phyloP scores from a whole-genome alignment of 352 stramenopile genomes.

The Lagenidium sp. region DNA sequence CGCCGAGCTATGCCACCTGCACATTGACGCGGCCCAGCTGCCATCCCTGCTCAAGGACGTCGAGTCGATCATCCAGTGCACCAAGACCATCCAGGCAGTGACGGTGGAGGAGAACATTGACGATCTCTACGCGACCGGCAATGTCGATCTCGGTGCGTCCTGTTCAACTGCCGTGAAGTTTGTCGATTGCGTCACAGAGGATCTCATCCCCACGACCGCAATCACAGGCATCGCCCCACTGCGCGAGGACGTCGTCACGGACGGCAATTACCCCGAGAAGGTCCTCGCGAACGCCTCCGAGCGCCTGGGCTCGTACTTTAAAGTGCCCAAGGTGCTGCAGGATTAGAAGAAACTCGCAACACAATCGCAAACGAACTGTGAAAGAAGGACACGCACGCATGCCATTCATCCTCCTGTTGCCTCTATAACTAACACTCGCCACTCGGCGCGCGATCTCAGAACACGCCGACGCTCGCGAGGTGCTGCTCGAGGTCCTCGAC shows the following conservation, averaged over 20 bases:
- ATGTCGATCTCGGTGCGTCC: slow-evolving; percentile 32
- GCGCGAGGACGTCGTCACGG: slow-evolving; percentile 64
- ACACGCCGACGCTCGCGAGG: slow-evolving; percentile 69
- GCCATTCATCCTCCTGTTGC: too few species aligned
- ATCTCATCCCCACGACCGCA: too few species aligned
- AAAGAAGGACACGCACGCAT: too few species aligned
- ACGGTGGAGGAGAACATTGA: slow-evolving; percentile 79
- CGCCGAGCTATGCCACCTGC: slow-evolving; percentile 74
- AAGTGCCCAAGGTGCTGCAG: slow-evolving; percentile 81
- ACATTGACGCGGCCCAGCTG: slow-evolving; percentile 64
- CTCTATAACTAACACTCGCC: too few species aligned
- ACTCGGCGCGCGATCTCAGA: too few species aligned
- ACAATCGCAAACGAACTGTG: too few species aligned
- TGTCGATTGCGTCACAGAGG: too few species aligned
- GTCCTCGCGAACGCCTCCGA: slow-evolving; percentile 70
- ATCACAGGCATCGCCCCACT: slow-evolving; percentile 33
- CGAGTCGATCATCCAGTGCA: slow-evolving; percentile 84
- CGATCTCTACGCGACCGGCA: slow-evolving; percentile 64
- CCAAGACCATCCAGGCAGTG: slow-evolving; percentile 77
- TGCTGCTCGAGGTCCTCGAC: slow-evolving; percentile 86
- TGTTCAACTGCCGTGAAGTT: neutral
- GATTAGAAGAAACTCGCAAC: slow-evolving; percentile 25
- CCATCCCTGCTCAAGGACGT: slow-evolving; percentile 69
- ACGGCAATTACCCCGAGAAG: slow-evolving; percentile 62
- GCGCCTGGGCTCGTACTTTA: slow-evolving; percentile 77